Evolutionary conservation across 805 yeast genomes (phyloP), one percentile per base, ranked within the genome.

Genomic region (Cephaloascus albidus): DNA sequence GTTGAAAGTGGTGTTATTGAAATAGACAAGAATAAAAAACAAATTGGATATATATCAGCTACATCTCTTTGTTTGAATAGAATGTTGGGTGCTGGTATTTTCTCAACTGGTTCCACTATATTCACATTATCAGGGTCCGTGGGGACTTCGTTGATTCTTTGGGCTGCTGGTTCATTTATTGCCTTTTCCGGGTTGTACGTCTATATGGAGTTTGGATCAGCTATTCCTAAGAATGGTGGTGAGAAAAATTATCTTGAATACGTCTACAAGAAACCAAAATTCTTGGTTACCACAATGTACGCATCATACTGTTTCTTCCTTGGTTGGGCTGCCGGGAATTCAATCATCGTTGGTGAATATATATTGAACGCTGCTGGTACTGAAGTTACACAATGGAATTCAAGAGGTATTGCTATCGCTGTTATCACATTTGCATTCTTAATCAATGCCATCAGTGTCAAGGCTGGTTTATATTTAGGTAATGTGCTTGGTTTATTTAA

Each of bases 291-390:
- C 20, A 75, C 72, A 16, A 66, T 75, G 64, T 78, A 74, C 45
- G 88, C 86, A 0, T 65, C 88, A 2, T 81, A 83, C 52, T 78
- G 79, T 15, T 78, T 85, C 51, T 71, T 83, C 50, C 64, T 85
- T 37, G 93, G 93, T 30, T 85, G 89, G 86, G 89, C 95, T 18
- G 78, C 93, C 10, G 85, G 89, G 57, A 83, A 84, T 57, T 80
- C 89, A 17, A 76, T 83, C 38, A 85, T 83, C 28, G 82, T 82
- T 46, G 94, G 94, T 23, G 82, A 81, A 52, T 85, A 82, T 60
- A 68, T 85, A 43, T 65, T 85, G 43, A 74, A 73, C 33, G 95
- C 94, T 10, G 88, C 89, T 4, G 81, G 76, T 33, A 70, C 65
- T 15, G 81, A 77, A 43, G 69, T 74, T 6, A 77, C 82, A 10